phyloP scores from a whole-genome alignment of 2,329 filamentous ascomycete species.

The Fusarium redolens region DNA sequence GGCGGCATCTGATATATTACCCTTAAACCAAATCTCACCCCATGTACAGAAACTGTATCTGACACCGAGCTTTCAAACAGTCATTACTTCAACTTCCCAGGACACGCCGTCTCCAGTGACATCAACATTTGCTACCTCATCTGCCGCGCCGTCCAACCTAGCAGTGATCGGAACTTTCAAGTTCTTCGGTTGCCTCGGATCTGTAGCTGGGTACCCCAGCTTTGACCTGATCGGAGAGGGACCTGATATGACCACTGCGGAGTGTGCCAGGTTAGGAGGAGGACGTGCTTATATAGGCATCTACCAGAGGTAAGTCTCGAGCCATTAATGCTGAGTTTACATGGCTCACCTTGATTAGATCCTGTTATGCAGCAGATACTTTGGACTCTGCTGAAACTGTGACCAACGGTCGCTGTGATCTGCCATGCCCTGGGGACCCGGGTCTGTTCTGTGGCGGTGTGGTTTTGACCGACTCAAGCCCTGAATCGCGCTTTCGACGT shows the following conservation, averaged over 20 bases:
- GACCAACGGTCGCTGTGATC: not conserved
- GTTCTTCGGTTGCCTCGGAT: not conserved
- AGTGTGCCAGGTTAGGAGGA: not conserved
- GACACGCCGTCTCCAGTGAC: not conserved
- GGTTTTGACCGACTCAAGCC: not conserved
- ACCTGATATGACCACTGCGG: not conserved
- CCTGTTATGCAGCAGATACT: not conserved
- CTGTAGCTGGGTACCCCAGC: not conserved
- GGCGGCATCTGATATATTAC: not conserved
- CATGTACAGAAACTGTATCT: not conserved
- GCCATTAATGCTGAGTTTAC: not conserved
- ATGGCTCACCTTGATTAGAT: not conserved
- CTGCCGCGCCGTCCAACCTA: constrained; percentile 3
- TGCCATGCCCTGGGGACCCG: not conserved
- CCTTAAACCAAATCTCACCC: not conserved
- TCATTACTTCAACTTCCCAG: not conserved
- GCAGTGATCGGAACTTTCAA: constrained; percentile 7
- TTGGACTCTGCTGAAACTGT: not conserved
- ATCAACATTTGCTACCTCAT: not conserved
- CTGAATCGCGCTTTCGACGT: not conserved
- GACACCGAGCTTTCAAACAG: not conserved
- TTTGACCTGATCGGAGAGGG: not conserved
- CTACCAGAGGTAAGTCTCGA: not conserved
- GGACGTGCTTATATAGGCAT: not conserved
- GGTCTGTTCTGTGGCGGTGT: not conserved